A percentile compares a stretch with the other conserved stretches of the same genome.
Conservation (phyloP, 176 grass and related monocot species). For the Oryza brachyantha region DNA sequence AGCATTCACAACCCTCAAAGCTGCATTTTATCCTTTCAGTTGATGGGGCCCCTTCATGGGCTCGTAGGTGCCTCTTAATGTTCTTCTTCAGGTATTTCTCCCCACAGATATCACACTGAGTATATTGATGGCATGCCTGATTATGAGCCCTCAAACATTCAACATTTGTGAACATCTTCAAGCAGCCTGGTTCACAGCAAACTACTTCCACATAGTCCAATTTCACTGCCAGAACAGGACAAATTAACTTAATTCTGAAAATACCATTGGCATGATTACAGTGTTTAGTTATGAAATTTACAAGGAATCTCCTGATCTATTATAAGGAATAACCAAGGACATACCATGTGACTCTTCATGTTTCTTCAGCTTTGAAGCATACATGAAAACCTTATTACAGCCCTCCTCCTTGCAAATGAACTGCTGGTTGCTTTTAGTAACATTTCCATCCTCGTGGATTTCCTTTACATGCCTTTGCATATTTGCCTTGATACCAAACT, state of each 20-base stretch:
- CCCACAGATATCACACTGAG: conserved; percentile 51
- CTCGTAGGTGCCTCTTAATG: conserved; percentile 45
- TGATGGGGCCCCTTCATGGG: conserved; percentile 5
- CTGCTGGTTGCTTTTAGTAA: conserved; percentile 28
- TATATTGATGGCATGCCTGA: conserved; percentile 45
- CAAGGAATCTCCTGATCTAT: neutral
- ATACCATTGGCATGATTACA: neutral
- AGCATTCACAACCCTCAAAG: conserved; percentile 42
- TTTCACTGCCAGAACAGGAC: conserved; percentile 38
- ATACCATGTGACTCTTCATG: conserved; percentile 72
- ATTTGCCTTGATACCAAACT: conserved; percentile 61
- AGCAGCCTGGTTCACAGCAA: conserved; percentile 57
- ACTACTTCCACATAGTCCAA: conserved; percentile 64
- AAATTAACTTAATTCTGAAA: neutral
- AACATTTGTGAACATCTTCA: conserved; percentile 60
- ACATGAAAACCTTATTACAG: conserved; percentile 68
- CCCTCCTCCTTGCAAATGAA: conserved; percentile 57
- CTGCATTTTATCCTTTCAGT: conserved; percentile 45
- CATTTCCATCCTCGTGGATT: conserved; percentile 39
- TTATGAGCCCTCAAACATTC: conserved; percentile 55
- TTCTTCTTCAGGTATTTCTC: conserved; percentile 66
- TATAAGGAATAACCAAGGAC: too few relatives aligned
- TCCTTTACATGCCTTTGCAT: conserved; percentile 56
- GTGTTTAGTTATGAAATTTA: neutral
- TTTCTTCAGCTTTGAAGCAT: conserved; percentile 63